Conservation (phyloP, 805 yeast species). For the Saturnispora serradocipensis region DNA sequence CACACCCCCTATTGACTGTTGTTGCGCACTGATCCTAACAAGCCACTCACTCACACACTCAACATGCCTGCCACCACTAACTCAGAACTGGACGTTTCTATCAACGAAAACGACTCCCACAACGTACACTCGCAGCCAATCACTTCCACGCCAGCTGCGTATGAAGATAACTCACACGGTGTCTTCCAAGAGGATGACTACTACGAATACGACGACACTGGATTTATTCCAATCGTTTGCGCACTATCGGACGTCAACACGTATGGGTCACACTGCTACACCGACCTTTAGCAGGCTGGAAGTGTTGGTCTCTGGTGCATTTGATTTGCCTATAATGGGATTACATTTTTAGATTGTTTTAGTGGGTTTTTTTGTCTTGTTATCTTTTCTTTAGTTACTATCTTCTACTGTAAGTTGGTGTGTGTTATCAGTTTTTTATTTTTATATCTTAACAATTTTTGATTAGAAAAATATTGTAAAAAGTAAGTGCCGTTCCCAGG, state of each 20-base stretch:
- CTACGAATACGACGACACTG: constrained; percentile 7
- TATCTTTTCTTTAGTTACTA: not conserved
- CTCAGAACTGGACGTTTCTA: not conserved
- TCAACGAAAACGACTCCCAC: not conserved
- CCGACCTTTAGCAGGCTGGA: not conserved
- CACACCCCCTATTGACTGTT: not conserved
- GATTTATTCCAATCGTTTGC: constrained; percentile 8
- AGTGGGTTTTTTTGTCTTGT: not conserved
- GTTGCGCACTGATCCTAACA: not conserved
- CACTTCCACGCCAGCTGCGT: not conserved
- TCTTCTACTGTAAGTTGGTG: not conserved
- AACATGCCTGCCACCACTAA: not conserved
- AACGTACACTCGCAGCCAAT: not conserved
- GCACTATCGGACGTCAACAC: constrained; percentile 6
- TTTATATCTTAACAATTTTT: not conserved
- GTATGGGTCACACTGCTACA: constrained; percentile 4
- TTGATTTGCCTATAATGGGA: not conserved
- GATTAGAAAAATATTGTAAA: not conserved
- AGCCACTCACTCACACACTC: not conserved
- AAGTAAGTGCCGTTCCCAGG: constrained; percentile 6
- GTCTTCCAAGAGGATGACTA: constrained; percentile 2
- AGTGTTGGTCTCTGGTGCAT: not conserved
- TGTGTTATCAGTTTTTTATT: not conserved
- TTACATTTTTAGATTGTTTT: not conserved
- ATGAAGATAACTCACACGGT: constrained; percentile 1